Base-by-base conservation (phyloP, 2,329 filamentous ascomycete genomes). In the Ophiostoma piceae region DNA sequence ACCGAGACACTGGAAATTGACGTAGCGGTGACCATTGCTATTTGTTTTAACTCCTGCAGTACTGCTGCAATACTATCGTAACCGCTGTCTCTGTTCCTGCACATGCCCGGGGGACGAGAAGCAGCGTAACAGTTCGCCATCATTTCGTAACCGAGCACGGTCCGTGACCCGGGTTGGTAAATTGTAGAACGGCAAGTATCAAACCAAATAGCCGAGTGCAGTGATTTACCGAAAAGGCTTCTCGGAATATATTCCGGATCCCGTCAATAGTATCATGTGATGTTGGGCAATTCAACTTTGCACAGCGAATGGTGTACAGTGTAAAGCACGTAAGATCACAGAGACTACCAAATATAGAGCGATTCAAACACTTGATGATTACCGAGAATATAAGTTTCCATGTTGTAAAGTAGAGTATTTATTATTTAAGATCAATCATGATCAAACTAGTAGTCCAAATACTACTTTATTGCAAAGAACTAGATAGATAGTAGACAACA, bases 1-100 rank as follows among this genome's bases (percentile, higher is more conserved):
- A 65, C 32, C 62, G 35, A 65, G 62, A 65, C 62, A 39, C 8
- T 37, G 32, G 60, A 64, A 35, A 64, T 64, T 64, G 60, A n/a
- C 22, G 60, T 64, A 37, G 60, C 29, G 8, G 14, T n/a, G 14
- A 37, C 32, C 60, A 37, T 35, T 19, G 16, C 11, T 12, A 11
- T 41, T 41, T 41, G 39, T 14, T 11, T 41, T 14, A 12, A 41
- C 12, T 41, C 35, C 35, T 35, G 35, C 35, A 35, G 8, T 35
- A 35, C 35, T 14, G 11, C 12, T 8, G 9, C 39, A 14, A 16
- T 41, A 14, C 39, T 41, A 14, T 41, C 12, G 9, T 9, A 41
- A 16, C 22, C 26, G 51, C 32, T 37, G 60, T 32, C 32, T 37
- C 29, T 19, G 14, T 47, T n/a, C 2, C 43, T 47, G 43, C 16